These are phyloP conservation scores for Chlamydomonas reinhardtii DNA, from an alignment of 163 green algal genomes.

Conservation along the genomic window DNA sequence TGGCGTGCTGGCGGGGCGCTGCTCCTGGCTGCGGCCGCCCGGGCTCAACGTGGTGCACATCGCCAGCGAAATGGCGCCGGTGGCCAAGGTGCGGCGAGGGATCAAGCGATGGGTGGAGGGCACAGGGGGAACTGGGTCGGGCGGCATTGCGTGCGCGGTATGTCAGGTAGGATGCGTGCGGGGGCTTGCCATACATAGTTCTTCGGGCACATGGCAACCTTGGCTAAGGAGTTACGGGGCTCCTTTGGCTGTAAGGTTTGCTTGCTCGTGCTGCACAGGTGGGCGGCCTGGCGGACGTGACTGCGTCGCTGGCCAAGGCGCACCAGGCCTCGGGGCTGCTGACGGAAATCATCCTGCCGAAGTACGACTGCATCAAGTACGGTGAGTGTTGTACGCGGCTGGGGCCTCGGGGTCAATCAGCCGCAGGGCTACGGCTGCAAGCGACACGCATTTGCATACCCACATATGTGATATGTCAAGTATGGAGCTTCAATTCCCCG, in stretches of 20 bases:
- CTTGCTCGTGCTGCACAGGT: slow-evolving; percentile 65
- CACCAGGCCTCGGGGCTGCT: slow-evolving; percentile 85
- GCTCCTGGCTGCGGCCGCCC: slow-evolving; percentile 50
- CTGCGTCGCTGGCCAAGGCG: slow-evolving; percentile 90
- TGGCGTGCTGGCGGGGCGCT: slow-evolving; percentile 48
- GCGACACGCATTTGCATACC: too few relatives aligned
- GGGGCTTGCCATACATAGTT: too few relatives aligned
- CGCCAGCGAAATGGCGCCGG: slow-evolving; percentile 96
- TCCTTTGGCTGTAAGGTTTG: too few relatives aligned
- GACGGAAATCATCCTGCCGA: slow-evolving; percentile 90
- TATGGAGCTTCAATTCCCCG: too few relatives aligned
- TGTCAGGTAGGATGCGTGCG: too few relatives aligned
- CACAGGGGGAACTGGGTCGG: too few relatives aligned
- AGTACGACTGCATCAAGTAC: slow-evolving; percentile 89
- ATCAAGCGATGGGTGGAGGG: too few relatives aligned
- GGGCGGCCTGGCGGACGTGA: slow-evolving; percentile 96
- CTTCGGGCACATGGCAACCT: too few relatives aligned
- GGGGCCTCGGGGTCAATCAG: too few relatives aligned
- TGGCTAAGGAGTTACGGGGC: too few relatives aligned
- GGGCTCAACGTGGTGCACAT: slow-evolving; percentile 93
- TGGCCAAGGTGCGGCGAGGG: slow-evolving; percentile 87
- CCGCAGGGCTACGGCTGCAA: background rate
- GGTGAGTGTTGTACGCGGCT: background rate
- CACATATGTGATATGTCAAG: too few relatives aligned
- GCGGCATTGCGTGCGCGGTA: too few relatives aligned